Conservation (phyloP, 805 yeast genomes). For the Metschnikowia kunwiensis region DNA sequence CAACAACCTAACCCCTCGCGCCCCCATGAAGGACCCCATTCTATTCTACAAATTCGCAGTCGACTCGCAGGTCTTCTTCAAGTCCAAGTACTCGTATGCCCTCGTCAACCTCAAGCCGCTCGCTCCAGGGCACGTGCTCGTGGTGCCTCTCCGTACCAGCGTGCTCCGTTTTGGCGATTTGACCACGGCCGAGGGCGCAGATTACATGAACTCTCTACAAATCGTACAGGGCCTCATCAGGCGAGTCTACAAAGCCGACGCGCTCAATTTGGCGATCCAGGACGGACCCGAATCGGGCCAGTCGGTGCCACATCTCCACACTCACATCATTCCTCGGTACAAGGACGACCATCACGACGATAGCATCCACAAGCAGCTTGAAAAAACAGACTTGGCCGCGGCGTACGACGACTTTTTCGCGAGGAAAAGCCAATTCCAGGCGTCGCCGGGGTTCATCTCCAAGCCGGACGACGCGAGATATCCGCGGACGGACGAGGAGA, state of each 20-base stretch:
- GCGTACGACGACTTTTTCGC: constrained; percentile 16
- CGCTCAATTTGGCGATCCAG: constrained; percentile 88
- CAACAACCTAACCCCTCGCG: too few relatives aligned
- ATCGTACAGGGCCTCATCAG: constrained; percentile 65
- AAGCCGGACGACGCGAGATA: constrained; percentile 49
- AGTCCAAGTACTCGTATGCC: constrained; percentile 69
- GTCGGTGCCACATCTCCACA: constrained; percentile 91
- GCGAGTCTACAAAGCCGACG: constrained; percentile 68
- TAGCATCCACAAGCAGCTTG: constrained; percentile 60
- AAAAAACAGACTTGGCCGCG: constrained; percentile 49
- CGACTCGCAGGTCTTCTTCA: constrained; percentile 55
- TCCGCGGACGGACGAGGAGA: constrained; percentile 57
- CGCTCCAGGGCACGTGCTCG: constrained; percentile 86
- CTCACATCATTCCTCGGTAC: constrained; percentile 88
- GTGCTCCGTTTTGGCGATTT: constrained; percentile 69
- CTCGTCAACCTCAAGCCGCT: constrained; percentile 89
- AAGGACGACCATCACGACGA: constrained; percentile 57
- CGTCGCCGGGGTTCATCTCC: constrained; percentile 34
- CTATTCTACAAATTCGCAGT: constrained; percentile 54
- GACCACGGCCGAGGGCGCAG: constrained; percentile 66
- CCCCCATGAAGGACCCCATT: constrained; percentile 21
- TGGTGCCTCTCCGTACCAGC: constrained; percentile 70
- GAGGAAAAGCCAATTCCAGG: constrained; percentile 25
- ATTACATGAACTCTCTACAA: constrained; percentile 76
- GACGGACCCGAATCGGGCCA: constrained; percentile 98